Percentiles rank a stretch among this genome's conserved stretches.
Evolutionary conservation across 2,329 filamentous ascomycete species (phyloP).

Genomic region (Myriosclerotinia duriaeana): DNA sequence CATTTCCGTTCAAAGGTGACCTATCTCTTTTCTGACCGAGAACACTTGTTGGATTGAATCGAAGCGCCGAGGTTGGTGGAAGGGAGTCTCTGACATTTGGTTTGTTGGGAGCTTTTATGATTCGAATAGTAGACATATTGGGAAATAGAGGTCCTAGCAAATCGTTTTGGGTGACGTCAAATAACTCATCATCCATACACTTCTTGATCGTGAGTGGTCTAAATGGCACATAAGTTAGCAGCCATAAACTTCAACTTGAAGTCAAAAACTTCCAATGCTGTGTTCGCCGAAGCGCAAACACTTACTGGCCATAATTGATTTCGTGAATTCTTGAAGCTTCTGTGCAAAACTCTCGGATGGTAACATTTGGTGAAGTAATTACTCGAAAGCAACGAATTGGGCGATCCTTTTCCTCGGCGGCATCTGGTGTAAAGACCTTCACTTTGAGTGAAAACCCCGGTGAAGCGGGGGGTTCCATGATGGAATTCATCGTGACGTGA

Average conservation of each 20-base stretch:
- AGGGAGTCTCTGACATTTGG: constrained; percentile 38
- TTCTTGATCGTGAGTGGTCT: constrained; percentile 39
- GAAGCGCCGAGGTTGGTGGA: constrained; percentile 39
- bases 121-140: constrained; percentile 35
- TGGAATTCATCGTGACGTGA: constrained; percentile 19
- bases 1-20: constrained; percentile 26
- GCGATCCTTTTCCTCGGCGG: constrained; percentile 30
- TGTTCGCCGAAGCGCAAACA: constrained; percentile 12
- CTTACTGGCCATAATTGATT: constrained; percentile 39
- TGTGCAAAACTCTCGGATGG: constrained; percentile 38
- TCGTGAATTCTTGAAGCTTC: constrained; percentile 38
- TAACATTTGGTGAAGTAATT: constrained; percentile 36
- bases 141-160: constrained; percentile 36
- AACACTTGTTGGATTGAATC: constrained; percentile 31
- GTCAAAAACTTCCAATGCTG: background rate
- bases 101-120: constrained; percentile 36
- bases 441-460: constrained; percentile 38
- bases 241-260: background rate
- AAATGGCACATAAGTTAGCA: constrained; percentile 12
- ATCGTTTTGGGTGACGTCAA: constrained; percentile 39
- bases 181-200: constrained; percentile 39
- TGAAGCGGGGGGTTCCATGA: constrained; percentile 35
- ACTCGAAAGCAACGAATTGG: constrained; percentile 39
- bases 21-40: constrained; percentile 34
- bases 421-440: constrained; percentile 36